These are phyloP conservation scores for Metahyphopichia silvanorum DNA, from an alignment of 805 yeast species.

Conservation along the genomic window DNA sequence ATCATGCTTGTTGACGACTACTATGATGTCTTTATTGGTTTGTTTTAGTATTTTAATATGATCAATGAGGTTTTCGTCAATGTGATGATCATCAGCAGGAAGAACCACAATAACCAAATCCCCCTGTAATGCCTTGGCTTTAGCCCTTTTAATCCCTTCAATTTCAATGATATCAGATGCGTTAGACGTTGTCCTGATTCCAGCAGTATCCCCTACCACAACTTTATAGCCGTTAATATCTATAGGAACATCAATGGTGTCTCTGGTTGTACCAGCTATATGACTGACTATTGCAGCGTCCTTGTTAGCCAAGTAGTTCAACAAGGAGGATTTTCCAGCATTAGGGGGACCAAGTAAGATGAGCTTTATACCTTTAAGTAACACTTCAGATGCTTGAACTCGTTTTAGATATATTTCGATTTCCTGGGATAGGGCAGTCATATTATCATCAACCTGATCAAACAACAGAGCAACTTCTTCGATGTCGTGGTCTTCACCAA, in stretches of 20 bases:
- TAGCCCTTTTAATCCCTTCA: slow-evolving; percentile 82
- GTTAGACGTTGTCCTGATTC: slow-evolving; percentile 52
- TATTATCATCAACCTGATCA: slow-evolving; percentile 42
- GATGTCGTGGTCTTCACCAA: slow-evolving; percentile 89
- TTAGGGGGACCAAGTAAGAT: slow-evolving; percentile 89
- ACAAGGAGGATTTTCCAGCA: slow-evolving; percentile 89
- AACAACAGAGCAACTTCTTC: slow-evolving; percentile 60
- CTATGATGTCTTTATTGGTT: slow-evolving; percentile 30
- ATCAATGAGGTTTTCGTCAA: slow-evolving; percentile 34
- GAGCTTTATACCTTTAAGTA: slow-evolving; percentile 69
- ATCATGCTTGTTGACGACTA: slow-evolving; percentile 63
- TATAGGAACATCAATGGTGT: slow-evolving; percentile 74
- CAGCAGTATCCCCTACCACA: slow-evolving; percentile 89
- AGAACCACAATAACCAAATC: slow-evolving; percentile 70
- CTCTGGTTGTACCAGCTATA: slow-evolving; percentile 93
- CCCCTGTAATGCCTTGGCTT: slow-evolving; percentile 51
- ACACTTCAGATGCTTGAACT: slow-evolving; percentile 56
- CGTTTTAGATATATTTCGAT: slow-evolving; percentile 42
- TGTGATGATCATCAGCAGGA: slow-evolving; percentile 38
- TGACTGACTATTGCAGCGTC: slow-evolving; percentile 90
- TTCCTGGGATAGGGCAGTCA: slow-evolving; percentile 41
- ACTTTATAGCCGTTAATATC: slow-evolving; percentile 84
- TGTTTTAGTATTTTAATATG: slow-evolving; percentile 34
- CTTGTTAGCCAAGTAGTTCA: slow-evolving; percentile 71
- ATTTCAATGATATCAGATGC: slow-evolving; percentile 58